Percentiles rank a stretch among this genome's conserved stretches.
Conservation (phyloP, 192 early-diverging fungal genomes). For the Glomus cerebriforme region DNA sequence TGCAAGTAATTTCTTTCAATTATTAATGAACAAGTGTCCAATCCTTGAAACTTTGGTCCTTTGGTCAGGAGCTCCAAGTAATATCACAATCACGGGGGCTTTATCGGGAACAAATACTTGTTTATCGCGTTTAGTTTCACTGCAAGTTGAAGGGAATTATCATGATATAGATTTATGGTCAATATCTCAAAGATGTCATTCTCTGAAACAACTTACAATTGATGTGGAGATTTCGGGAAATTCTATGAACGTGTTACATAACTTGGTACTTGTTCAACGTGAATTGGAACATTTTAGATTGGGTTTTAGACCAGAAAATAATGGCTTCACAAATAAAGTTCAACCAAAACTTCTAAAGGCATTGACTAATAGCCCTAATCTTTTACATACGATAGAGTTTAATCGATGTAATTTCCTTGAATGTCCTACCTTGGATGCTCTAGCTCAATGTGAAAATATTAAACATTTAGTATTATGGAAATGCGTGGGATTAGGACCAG, state of each 20-base stretch:
- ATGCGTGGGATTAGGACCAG: neutral
- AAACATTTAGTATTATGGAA: slow-evolving; percentile 1
- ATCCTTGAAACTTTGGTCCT: neutral
- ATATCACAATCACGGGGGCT: neutral
- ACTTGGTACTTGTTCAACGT: neutral
- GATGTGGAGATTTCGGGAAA: neutral
- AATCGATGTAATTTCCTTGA: slow-evolving; percentile 14
- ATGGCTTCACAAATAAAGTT: neutral
- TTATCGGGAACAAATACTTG: neutral
- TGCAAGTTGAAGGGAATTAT: slow-evolving; percentile 5
- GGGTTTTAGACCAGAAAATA: neutral
- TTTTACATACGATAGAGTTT: neutral
- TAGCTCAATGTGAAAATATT: neutral
- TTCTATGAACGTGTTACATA: neutral
- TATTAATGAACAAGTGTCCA: neutral
- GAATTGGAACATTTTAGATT: neutral
- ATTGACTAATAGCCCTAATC: neutral
- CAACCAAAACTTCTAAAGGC: neutral
- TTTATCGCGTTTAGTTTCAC: neutral
- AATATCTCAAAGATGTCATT: neutral
- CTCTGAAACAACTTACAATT: neutral
- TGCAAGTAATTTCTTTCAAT: neutral
- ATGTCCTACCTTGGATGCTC: neutral
- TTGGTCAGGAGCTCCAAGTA: neutral
- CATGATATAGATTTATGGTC: neutral